Evolutionary conservation across 176 grass and related monocot species (phyloP).

Genomic region (Chloris gayana): DNA sequence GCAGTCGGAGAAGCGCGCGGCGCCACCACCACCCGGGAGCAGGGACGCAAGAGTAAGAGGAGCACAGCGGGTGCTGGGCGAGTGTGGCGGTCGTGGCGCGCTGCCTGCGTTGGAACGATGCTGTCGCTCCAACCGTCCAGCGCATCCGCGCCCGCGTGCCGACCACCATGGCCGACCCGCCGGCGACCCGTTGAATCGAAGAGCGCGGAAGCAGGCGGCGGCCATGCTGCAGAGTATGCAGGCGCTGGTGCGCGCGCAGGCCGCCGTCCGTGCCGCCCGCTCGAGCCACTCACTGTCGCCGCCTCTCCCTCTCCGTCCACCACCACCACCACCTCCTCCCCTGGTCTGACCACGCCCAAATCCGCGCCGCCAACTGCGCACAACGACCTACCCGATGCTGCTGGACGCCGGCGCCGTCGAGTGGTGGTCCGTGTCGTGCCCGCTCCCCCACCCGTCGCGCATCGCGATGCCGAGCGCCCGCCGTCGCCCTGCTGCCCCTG

Average conservation of each 20-base stretch:
- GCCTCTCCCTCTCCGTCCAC: conserved; percentile 44
- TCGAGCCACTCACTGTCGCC: conserved; percentile 27
- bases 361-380: conserved; percentile 71
- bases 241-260: conserved; percentile 84
- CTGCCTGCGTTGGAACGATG: too few relatives aligned
- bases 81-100: too few relatives aligned
- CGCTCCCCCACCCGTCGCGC: conserved; percentile 43
- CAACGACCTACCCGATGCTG: conserved; percentile 44
- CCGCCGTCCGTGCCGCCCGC: conserved; percentile 66
- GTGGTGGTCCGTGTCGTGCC: conserved; percentile 53
- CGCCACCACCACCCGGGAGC: too few relatives aligned
- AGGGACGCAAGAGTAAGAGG: too few relatives aligned
- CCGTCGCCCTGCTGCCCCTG: too few relatives aligned
- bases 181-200: too few relatives aligned
- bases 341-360: conserved; percentile 58
- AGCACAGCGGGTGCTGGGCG: too few relatives aligned
- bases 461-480: conserved; percentile 54
- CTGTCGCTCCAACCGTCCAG: too few relatives aligned
- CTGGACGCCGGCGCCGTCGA: conserved; percentile 23
- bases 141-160: too few relatives aligned
- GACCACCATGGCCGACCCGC: too few relatives aligned
- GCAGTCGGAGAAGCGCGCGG: too few relatives aligned
- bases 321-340: conserved; percentile 36
- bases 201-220: conserved; percentile 74
- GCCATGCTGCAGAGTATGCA: conserved; percentile 90